Percentiles rank a stretch among this genome's conserved stretches.
These are phyloP conservation scores for Myrmaecium sp. DNA, from an alignment of 2,329 filamentous ascomycete species.

Conservation along the genomic window DNA sequence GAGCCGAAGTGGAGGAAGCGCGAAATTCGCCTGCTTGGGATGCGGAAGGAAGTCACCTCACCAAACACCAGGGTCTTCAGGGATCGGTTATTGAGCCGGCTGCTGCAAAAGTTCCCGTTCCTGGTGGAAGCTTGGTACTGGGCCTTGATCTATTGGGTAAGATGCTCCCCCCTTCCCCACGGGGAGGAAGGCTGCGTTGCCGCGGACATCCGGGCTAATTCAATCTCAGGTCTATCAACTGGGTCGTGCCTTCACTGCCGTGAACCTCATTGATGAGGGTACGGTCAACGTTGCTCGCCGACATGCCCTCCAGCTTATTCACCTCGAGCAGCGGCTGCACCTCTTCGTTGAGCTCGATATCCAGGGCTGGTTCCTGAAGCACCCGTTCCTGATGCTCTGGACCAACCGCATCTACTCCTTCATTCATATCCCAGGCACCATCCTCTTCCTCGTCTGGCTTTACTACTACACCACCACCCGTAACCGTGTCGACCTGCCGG, in stretches of 20 bases:
- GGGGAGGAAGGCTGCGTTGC: background rate
- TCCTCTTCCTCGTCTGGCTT: constrained; percentile 49
- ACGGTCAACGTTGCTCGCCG: constrained; percentile 51
- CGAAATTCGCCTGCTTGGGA: constrained; percentile 28
- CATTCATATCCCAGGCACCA: constrained; percentile 63
- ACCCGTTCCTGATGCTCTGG: constrained; percentile 43
- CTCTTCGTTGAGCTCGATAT: constrained; percentile 49
- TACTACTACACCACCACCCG: constrained; percentile 54
- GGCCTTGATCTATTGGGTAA: constrained; percentile 61
- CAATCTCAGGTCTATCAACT: constrained; percentile 50
- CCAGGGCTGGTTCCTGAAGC: constrained; percentile 39
- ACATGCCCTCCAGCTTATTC: constrained; percentile 51
- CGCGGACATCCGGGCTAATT: background rate
- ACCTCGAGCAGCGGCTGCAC: constrained; percentile 45
- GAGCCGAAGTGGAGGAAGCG: constrained; percentile 35
- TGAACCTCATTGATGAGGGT: constrained; percentile 49
- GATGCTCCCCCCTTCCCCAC: constrained; percentile 9
- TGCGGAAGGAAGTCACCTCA: constrained; percentile 32
- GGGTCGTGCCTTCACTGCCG: constrained; percentile 52
- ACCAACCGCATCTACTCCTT: constrained; percentile 61
- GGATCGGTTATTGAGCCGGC: constrained; percentile 42
- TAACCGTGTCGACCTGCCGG: constrained; percentile 28
- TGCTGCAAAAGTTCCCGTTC: constrained; percentile 53
- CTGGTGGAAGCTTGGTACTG: constrained; percentile 63
- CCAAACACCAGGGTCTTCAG: constrained; percentile 46